Base-by-base conservation (phyloP, 2,329 filamentous ascomycete genomes). In the Colletotrichum tofieldiae region DNA sequence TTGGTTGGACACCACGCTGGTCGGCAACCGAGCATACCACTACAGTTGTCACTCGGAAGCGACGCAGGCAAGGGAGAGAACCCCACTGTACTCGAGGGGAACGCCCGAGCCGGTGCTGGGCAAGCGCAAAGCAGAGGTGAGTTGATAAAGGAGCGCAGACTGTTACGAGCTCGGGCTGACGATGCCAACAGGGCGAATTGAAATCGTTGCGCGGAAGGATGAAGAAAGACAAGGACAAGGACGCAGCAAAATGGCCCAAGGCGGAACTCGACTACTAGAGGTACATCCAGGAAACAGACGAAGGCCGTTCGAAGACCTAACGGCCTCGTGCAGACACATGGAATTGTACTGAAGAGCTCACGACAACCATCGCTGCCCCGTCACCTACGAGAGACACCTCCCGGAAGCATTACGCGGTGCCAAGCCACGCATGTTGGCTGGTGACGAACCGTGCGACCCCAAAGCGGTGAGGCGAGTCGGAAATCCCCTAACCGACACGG, bases 31-130 rank as follows among this genome's bases (percentile, higher is more conserved):
- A 74, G 93, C 96, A 20, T 98, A 94, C 78, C 96, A 99, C 81
- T 94, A 93, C 14, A 97, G 92, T 66, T 99, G 96, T 80, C 94
- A 96, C 80, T 90, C 91, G 23, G 96, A 98, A 83, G 93, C 94
- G 41, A 93, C 89, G 45, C 92, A 91, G 78, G 91, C 93, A 75
- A 87, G 88, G 9, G 86, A 85, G 55, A 82, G 79, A 37, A 85
- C 83, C 18, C 84, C 84, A 75, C 76, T 69, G 65, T 79, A 83
- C 72, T 76, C 85, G 68, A 77, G 87, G 79, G 78, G 86, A 74
- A 92, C 90, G 6, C 91, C 91, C 1, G 92, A 93, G 78, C 89
- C 89, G 18, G 85, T 93, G 37, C 80, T 93, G 75, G 92, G 92
- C 61, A 95, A 95, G 82, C 86, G 93, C 73, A 95, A 95, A 82